Base-by-base conservation (phyloP, 257 asterid species). In the Jacaranda mimosifolia region DNA sequence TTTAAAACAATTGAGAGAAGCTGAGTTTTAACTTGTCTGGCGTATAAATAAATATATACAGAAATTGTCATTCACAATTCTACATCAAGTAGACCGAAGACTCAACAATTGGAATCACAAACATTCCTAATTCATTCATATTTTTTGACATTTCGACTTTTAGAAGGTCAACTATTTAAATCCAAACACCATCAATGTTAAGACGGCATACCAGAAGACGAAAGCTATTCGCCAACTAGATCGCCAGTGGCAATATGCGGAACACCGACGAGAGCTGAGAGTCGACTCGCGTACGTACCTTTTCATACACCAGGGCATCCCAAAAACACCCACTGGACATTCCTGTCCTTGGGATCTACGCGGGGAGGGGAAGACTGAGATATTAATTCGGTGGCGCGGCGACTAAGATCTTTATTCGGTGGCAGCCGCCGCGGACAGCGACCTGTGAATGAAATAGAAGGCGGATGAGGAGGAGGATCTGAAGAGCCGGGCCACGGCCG, bases 171-270 rank as follows among this genome's bases (percentile, higher is more conserved):
- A 19, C 40, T 19, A 14, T 14, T 8, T 4, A 73, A 19, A 42
- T 18, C 46, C 17, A 19, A 9, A 60, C 38, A 53, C 21, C 0
- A 10, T 18, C 56, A 59, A 1, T 8, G 43, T 1, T 3, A 48
- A 36, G 52, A 69, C 18, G 46, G 3, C 83, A 2, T 81, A 89
- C 88, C 86, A 52, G 85, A 68, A 5, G 93, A 84, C n/a, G 82
- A 63, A 38, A 90, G 87, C 78, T 88, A 93, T 57, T 88, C 91
- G 13, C 96, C 88, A 42, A 90, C 93, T 66, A 90, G 93, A 88
- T 90, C 96, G n/a, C 93, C 96, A 12, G 96, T 90, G 43, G 96
- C 93, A 69, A 88, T 88, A 76, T 90, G 96, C 6, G 93, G 96
- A 39, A 88, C 96, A 4, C 90, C 84, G 19, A 90, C 90, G 62